phyloP scores from a whole-genome alignment of 1,284 basidiomycete genomes.

The Trichosporon ovoides region DNA sequence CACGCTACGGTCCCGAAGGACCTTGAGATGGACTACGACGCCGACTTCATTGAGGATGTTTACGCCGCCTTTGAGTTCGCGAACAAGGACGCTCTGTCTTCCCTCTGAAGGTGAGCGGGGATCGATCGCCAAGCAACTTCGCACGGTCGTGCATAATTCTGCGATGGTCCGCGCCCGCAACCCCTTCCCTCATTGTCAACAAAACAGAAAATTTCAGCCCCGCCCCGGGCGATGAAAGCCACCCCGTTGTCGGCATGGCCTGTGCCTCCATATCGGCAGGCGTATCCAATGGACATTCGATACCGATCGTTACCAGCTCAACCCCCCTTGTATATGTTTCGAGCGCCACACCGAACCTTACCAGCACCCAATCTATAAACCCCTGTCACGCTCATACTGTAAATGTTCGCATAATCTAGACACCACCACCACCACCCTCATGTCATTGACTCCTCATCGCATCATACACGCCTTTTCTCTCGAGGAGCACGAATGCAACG shows the following conservation, averaged over 20 bases:
- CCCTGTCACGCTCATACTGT: neutral
- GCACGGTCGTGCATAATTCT: too few species aligned
- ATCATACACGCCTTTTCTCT: too few species aligned
- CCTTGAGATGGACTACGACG: constrained; percentile 3
- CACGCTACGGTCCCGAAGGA: neutral
- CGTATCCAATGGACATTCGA: neutral
- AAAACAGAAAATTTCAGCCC: too few species aligned
- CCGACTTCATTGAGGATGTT: constrained; percentile 3
- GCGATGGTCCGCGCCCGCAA: too few species aligned
- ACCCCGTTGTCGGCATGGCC: too few species aligned
- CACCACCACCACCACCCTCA: neutral
- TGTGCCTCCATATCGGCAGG: neutral
- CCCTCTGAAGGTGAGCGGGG: neutral
- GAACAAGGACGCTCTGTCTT: neutral
- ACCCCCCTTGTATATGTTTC: neutral
- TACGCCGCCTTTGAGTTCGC: constrained; percentile 2
- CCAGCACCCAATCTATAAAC: neutral
- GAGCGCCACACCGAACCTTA: neutral
- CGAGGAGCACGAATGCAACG: too few species aligned
- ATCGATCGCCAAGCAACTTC: too few species aligned
- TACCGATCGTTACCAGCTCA: neutral
- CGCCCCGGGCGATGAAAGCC: too few species aligned
- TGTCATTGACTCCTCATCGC: too few species aligned
- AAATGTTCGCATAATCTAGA: neutral
- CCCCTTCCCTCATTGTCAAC: too few species aligned